Base-by-base conservation (phyloP, 169 alveolate species). In the Perkinsus olseni region DNA sequence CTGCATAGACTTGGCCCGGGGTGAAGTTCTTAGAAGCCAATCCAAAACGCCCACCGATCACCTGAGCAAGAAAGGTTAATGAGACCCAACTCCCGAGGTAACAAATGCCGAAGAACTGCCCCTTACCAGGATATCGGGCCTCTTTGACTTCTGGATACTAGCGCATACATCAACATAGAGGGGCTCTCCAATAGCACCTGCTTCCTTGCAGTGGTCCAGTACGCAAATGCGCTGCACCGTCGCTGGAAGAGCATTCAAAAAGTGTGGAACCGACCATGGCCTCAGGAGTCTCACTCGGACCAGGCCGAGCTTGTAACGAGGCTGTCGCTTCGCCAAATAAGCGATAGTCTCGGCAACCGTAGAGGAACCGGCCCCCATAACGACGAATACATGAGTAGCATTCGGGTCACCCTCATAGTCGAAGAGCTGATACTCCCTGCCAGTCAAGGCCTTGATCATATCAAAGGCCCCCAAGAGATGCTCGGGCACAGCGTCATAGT, bases 311-410 rank as follows among this genome's bases (percentile, higher is more conserved):
- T 95, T 93, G 39, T 93, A 94, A 39, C 92, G 93, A 51, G 90
- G 82, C 38, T 38, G 91, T 8, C 36, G 13, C 31, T 24, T 62
- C 0, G 0, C 39, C 34, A 74, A 91, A 91, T 91, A 50, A 13
- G 51, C 93, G 38, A 95, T 91, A 94, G 93, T 93, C 92, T 95
- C 96, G 90, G 93, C 96, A 4, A 95, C 93, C 38, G 94, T 94
- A 38, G 94, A 94, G 31, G 96, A 96, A 11, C 96, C 96, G 38
- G 96, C 93, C 74, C 96, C 96, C 96, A 95, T 95, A 45, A 94
- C 92, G 91, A 95, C 94, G 38, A 95, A 74, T 38, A 94, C 93
- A 45, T 62, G 74, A 82, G 82, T 94, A 0, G 97, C 96, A 38
- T 94, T 94, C 21, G 92, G 93, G 91, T 93, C 93, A 10, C 96